Evolutionary conservation across 2,329 filamentous ascomycete species (phyloP).

Genomic region (Fusarium virguliforme): DNA sequence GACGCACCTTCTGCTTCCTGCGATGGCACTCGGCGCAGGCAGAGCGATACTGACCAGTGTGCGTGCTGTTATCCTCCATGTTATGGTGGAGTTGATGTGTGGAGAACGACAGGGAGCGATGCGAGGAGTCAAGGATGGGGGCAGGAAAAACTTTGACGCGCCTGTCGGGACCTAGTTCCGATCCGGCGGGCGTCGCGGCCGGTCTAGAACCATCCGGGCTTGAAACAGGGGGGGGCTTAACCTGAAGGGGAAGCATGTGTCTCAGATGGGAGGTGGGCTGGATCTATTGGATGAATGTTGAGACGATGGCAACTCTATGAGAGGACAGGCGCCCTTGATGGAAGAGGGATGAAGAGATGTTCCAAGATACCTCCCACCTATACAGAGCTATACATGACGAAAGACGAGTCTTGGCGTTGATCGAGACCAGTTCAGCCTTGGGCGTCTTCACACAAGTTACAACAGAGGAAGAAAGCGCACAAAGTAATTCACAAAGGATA

Average conservation of each 20-base stretch:
- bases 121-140: slow-evolving; percentile 35
- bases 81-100: slow-evolving; percentile 47
- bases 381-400: too few species aligned
- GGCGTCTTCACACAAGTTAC: too few species aligned
- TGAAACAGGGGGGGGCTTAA: slow-evolving; percentile 14
- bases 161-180: slow-evolving; percentile 13
- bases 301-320: not conserved
- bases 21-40: slow-evolving; percentile 63
- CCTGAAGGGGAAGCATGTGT: slow-evolving; percentile 15
- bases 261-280: slow-evolving; percentile 5
- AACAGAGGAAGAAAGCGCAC: too few species aligned
- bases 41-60: slow-evolving; percentile 56
- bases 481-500: too few species aligned
- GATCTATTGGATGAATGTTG: not conserved
- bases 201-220: slow-evolving; percentile 4
- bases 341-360: too few species aligned
- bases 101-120: slow-evolving; percentile 44
- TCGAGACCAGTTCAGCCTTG: too few species aligned
- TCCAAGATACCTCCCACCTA: too few species aligned
- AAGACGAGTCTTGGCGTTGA: too few species aligned
- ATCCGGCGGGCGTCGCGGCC: not conserved
- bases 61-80: slow-evolving; percentile 60
- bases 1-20: slow-evolving; percentile 59
- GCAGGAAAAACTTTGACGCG: slow-evolving; percentile 45
- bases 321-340: too few species aligned